Percentiles rank a stretch among this genome's conserved stretches.
Conservation (phyloP, 768 basidiomycete genomes). For the Tephrocybe rancida region DNA sequence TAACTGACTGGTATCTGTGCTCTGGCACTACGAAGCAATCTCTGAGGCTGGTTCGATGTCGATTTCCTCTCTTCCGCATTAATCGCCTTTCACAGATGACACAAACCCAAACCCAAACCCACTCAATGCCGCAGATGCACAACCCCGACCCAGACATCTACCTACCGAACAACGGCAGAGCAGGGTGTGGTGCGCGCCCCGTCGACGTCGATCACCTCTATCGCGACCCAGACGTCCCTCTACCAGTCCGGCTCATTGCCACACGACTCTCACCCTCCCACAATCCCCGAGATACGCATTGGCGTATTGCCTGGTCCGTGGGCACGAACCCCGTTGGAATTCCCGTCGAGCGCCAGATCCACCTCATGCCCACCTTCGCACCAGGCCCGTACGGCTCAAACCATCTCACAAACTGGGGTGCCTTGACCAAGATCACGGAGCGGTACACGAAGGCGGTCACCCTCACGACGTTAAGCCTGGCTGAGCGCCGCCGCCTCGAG, state of each 20-base stretch:
- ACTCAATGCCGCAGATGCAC: no score
- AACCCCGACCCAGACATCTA: background rate
- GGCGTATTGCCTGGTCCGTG: slow-evolving; percentile 25
- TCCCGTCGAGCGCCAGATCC: slow-evolving; percentile 20
- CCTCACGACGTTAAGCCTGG: slow-evolving; percentile 14
- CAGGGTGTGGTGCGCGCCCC: background rate
- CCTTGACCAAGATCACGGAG: slow-evolving; percentile 20
- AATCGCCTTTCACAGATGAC: no score
- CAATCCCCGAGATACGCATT: slow-evolving; percentile 18
- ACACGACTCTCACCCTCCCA: slow-evolving; percentile 5
- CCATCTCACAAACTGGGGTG: slow-evolving; percentile 30
- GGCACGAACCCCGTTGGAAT: slow-evolving; percentile 12
- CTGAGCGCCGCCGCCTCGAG: slow-evolving; percentile 22
- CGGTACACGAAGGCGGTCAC: slow-evolving; percentile 5
- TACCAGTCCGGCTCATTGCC: slow-evolving; percentile 17
- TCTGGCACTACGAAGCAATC: no score
- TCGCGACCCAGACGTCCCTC: slow-evolving; percentile 13
- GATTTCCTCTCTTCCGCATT: no score
- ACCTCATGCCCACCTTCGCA: slow-evolving; percentile 18
- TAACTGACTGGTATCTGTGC: no score
- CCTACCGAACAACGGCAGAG: slow-evolving; percentile 2
- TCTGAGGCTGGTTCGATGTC: no score
- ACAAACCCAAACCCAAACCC: no score
- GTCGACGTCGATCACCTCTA: slow-evolving; percentile 20
- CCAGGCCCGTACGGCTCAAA: slow-evolving; percentile 2